Base-by-base conservation (phyloP, 257 asterid species). In the Agastache rugosa region DNA sequence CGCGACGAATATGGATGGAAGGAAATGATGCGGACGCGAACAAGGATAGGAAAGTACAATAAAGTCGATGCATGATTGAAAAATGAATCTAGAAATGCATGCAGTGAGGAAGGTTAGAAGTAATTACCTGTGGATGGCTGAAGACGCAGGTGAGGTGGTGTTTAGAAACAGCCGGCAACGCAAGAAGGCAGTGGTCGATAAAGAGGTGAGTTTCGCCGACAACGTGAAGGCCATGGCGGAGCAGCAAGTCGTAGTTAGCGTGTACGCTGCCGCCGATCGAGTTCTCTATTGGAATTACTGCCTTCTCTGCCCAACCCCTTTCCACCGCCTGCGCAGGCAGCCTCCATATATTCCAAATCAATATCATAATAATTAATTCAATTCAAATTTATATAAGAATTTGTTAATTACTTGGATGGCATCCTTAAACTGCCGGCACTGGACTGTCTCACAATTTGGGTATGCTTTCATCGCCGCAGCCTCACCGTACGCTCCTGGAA, bases 101-200 rank as follows among this genome's bases (percentile, higher is more conserved):
- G 27, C 2, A 1, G 29, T 25, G 29, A 25, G 29, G 29, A 25
- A 25, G 29, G 29, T 25, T 25, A 25, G 29, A 25, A n/a, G n/a
- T n/a, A n/a, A n/a, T n/a, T n/a, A 53, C 97, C 93, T 89, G 95
- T 14, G 97, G 95, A 75, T 92, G 96, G 83, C 96, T 92, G 71
- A 88, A 73, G 34, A 90, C 96, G 5, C 81, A 72, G 80, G 88
- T 88, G 48, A 92, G 81, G 25, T 92, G 96, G 82, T 90, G 93
- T 74, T 68, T 84, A 71, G 85, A 67, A 37, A 88, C 89, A 23
- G 92, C 96, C 11, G 92, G 93, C 81, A 92, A 64, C 11, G 90
- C 96, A 34, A 92, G 70, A 78, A 92, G 93, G 85, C 93, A 90
- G 74, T 92, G 97, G 72, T 85, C 85, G 54, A 92, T 85, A 20